Base-by-base conservation (phyloP, 352 stramenopile species). In the Phytophthora nicotianae region DNA sequence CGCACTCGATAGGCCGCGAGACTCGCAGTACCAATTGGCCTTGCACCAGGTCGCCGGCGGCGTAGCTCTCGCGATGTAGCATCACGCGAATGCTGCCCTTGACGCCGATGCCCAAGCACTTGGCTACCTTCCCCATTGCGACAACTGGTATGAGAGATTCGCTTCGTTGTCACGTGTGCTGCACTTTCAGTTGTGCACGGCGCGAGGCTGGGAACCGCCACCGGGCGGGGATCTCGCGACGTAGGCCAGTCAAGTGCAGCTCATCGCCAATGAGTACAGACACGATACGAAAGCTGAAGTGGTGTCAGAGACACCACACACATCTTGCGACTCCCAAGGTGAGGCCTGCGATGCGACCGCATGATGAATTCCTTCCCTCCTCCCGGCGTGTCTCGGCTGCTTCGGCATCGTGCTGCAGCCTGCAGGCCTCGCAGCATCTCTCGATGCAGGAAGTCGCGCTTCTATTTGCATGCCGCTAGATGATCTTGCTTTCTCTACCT, bases 81-180 rank as follows among this genome's bases (percentile, higher is more conserved):
- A 55, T 16, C 26, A 76, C 43, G 8, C 35, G 43, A 6, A 73
- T 14, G 26, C 33, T 58, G 50, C 59, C 64, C 29, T 65, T 73
- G 41, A 53, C 14, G 35, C 55, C 64, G 10, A 73, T 55, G 37
- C 52, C 43, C 19, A 73, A 49, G 51, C 46, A 50, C 37, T 60
- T 73, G 20, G 41, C 50, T 45, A 73, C 64, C 24, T 70, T 70
- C 29, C 51, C 51, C 68, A 76, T 76, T 41, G 23, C 17, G n/a
- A 24, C 16, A 13, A 53, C 27, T n/a, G n/a, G n/a, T n/a, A n/a
- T n/a, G n/a, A n/a, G n/a, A 14, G 17, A 8, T 7, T 58, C 14
- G n/a, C 20, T 47, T 43, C 27, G 41, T 13, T 29, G n/a, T 17
- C 33, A 23, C 19, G 11, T 23, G 14, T 29, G 20, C 35, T 37